Evolutionary conservation across 352 stramenopile species (phyloP).

Genomic region (Pythium grandisporangium): DNA sequence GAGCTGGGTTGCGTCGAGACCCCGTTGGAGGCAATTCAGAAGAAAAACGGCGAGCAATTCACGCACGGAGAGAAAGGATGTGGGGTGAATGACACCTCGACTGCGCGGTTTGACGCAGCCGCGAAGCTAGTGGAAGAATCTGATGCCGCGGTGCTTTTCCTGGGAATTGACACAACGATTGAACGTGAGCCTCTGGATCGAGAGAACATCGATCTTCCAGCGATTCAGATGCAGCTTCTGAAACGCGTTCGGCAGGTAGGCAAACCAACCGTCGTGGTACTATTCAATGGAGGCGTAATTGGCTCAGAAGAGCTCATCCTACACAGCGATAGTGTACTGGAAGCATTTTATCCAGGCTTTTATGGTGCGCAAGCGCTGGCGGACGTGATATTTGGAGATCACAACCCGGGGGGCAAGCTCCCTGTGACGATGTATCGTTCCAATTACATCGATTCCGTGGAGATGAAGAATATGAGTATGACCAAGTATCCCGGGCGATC

Average conservation of each 20-base stretch:
- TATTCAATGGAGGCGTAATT: constrained; percentile 85
- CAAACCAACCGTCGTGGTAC: constrained; percentile 70
- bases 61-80: constrained; percentile 35
- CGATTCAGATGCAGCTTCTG: constrained; percentile 69
- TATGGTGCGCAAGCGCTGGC: constrained; percentile 71
- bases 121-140: constrained; percentile 23
- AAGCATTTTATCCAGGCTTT: constrained; percentile 81
- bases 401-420: constrained; percentile 74
- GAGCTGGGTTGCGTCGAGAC: constrained; percentile 61
- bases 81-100: constrained; percentile 60
- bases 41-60: constrained; percentile 24
- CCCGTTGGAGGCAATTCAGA: constrained; percentile 52
- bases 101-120: constrained; percentile 34
- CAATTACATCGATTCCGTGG: constrained; percentile 57
- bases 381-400: constrained; percentile 76
- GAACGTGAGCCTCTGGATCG: constrained; percentile 71
- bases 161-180: constrained; percentile 79
- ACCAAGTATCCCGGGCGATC: constrained; percentile 80
- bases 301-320: constrained; percentile 63
- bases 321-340: constrained; percentile 52
- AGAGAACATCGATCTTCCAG: constrained; percentile 59
- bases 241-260: constrained; percentile 42
- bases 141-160: constrained; percentile 61
- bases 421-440: constrained; percentile 84
- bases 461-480: constrained; percentile 90